Evolutionary conservation across 495 filamentous ascomycete genomes (phyloP), one percentile per base, ranked within the genome.

Genomic region (Platismatia glauca): DNA sequence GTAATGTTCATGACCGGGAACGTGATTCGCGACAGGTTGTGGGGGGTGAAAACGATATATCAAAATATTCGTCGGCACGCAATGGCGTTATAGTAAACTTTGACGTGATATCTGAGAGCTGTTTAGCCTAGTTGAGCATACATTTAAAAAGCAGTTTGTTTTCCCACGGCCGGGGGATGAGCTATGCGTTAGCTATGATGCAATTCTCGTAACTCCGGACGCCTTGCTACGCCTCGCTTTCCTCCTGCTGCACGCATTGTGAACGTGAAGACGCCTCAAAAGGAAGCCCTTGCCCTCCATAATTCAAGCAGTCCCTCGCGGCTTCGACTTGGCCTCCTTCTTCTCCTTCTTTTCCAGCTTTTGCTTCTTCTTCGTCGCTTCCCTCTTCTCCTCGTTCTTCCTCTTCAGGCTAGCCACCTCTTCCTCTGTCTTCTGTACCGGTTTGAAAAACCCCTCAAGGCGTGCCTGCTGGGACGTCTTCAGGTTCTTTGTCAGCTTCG

Each of bases 401-500:
- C 94, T 82, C 82, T 98, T 97, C 69, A 95, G 76, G 48, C 65
- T 83, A 59, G 84, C 85, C 68, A 92, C 86, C 76, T 97, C 86
- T 59, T 86, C 86, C 16, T 90, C 87, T 4, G 91, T 90, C 77
- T 89, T 92, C 53, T 89, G 88, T n/a, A 95, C 73, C 16, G 90
- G 86, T 75, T 96, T 96, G 82, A 99, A 99, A 77, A 99, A 99
- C 18, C 95, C 93, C 70, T 96, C 91, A n/a, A 99, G 75, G 34
- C 94, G 84, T 6, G 88, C 84, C 73, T 99, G 94, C 72, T 97
- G 94, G 18, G 85, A 84, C 33, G 79, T 85, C 79, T 96, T 97
- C 59, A 95, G 75, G 62, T 89, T 91, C 79, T 97, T 99, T 70
- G 84, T 79, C 46, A 99, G 76, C 41, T 89, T 82, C 1, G 79